Evolutionary conservation across 2,329 filamentous ascomycete genomes (phyloP), one percentile per base, ranked within the genome.

Genomic region (Blumeriella jaapii): DNA sequence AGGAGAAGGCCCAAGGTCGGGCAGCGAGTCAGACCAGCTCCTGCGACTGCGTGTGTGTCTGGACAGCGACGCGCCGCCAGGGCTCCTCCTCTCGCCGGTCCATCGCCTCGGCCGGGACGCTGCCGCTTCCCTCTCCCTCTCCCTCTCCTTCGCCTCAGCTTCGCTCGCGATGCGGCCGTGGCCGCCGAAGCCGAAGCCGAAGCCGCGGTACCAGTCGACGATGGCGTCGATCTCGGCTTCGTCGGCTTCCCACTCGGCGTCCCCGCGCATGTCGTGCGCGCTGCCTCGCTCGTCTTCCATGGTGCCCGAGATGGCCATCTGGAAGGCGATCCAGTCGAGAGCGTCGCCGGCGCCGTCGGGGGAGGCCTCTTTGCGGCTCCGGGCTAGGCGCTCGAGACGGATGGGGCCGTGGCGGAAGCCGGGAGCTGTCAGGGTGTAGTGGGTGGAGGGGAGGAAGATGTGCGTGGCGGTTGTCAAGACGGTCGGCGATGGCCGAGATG

Each of bases 281-380:
- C n/a, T n/a, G 29, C 16, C 3, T 33, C 31, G 3, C n/a, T 69
- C 59, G 44, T 71, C 69, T 18, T 67, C 68, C 2, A 68, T 67
- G 4, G 68, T 69, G 26, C 72, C 71, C 0, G 70, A 57, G 31
- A 77, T 74, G 11, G 74, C 72, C 64, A 76, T 74, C 54, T 78
- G 73, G 50, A 76, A 78, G 3, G 72, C 71, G 5, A 68, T 73
- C 72, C 72, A 77, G 58, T 78, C 72, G 3, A 77, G 54, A 6
- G 61, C 64, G 30, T 68, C 68, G 32, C 71, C 69, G 18, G 39
- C 37, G 16, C 71, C 69, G 18, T 40, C 37, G 16, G 24, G 36
- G 11, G 28, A 38, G 2, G 9, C 32, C 2, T 24, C 37, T 26
- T 29, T 44, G 16, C 14, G 54, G 45, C 6, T 63, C 6, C 28